Evolutionary conservation across 306 rosid species (phyloP), one percentile per base, ranked within the genome.

Genomic region (Ochetophila trinervis): DNA sequence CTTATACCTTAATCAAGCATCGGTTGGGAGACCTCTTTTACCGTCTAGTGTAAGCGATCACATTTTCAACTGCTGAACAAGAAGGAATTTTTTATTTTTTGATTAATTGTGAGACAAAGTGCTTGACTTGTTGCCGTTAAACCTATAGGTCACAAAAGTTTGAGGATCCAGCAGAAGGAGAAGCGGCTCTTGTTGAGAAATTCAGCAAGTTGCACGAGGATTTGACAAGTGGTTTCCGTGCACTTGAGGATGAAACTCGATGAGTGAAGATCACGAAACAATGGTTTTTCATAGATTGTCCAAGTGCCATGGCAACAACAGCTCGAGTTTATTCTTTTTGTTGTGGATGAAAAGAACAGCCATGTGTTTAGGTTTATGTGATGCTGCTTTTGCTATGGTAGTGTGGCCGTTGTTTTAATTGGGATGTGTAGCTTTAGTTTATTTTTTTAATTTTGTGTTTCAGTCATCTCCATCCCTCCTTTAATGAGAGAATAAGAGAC

Each of bases 141-240:
- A 42, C 62, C 60, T 72, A 65, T 90, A 94, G 99, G 86, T 94
- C 99, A 32, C 99, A 94, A 68, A 94, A 94, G 70, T 94, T 94
- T 62, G 99, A 94, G 88, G 97, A 94, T 70, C 99, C 99, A 2
- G 99, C 97, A 9, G 99, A 94, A 80, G 99, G 99, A 35, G 99
- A 94, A 85, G 71, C 79, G 4, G 85, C 81, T n/a, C 86, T 94
- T 60, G 80, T 86, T 21, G 90, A 71, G 2, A 94, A 94, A 70
- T 94, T 94, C 66, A 81, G 77, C 62, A 85, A 94, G 90, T 74
- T 94, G 37, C 78, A 90, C 2, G 97, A 94, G 61, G 99, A 94
- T 69, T 72, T 94, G 71, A 86, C 95, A 21, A 86, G 30, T 54
- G 97, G 99, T 74, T 94, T 94, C 97, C 96, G 97, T 73, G 88